Conservation (phyloP, 2,329 filamentous ascomycete genomes). For the Plectosphaerella sp. region DNA sequence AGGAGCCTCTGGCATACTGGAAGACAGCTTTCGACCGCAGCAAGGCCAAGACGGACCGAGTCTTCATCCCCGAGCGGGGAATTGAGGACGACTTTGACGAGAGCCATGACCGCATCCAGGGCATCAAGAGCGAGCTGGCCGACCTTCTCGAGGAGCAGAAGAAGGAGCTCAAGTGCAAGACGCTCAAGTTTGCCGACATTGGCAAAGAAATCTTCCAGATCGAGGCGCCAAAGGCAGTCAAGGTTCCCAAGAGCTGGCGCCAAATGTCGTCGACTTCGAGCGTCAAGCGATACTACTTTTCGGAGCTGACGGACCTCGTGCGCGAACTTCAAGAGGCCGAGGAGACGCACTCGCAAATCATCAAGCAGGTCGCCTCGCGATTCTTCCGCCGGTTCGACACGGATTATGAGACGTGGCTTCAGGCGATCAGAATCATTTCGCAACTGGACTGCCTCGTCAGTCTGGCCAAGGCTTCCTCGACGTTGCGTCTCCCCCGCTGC, state of each 20-base stretch:
- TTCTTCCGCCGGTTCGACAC: slow-evolving; percentile 88
- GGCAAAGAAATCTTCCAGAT: slow-evolving; percentile 98
- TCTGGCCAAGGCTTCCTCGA: slow-evolving; percentile 80
- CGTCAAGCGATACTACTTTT: slow-evolving; percentile 92
- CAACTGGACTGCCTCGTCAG: slow-evolving; percentile 95
- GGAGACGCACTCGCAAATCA: slow-evolving; percentile 86
- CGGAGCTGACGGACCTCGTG: slow-evolving; percentile 75
- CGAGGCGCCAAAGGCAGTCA: slow-evolving; percentile 79
- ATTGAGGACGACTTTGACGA: slow-evolving; percentile 90
- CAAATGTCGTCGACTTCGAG: slow-evolving; percentile 93
- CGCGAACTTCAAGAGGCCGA: slow-evolving; percentile 89
- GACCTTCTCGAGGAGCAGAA: slow-evolving; percentile 67
- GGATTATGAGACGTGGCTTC: slow-evolving; percentile 80
- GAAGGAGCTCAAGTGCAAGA: slow-evolving; percentile 67
- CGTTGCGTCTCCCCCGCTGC: slow-evolving; percentile 81
- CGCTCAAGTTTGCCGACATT: slow-evolving; percentile 73
- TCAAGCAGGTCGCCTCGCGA: slow-evolving; percentile 77
- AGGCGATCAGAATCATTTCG: slow-evolving; percentile 82
- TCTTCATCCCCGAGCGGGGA: slow-evolving; percentile 79
- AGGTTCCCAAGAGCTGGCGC: slow-evolving; percentile 84
- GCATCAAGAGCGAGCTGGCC: slow-evolving; percentile 69
- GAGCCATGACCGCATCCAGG: slow-evolving; percentile 72
- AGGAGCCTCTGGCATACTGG: slow-evolving; percentile 74
- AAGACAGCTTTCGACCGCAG: slow-evolving; percentile 83
- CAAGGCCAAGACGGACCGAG: slow-evolving; percentile 72